These are phyloP conservation scores for Porphyrellus cyaneotinctus DNA, from an alignment of 768 basidiomycete genomes.

Conservation along the genomic window DNA sequence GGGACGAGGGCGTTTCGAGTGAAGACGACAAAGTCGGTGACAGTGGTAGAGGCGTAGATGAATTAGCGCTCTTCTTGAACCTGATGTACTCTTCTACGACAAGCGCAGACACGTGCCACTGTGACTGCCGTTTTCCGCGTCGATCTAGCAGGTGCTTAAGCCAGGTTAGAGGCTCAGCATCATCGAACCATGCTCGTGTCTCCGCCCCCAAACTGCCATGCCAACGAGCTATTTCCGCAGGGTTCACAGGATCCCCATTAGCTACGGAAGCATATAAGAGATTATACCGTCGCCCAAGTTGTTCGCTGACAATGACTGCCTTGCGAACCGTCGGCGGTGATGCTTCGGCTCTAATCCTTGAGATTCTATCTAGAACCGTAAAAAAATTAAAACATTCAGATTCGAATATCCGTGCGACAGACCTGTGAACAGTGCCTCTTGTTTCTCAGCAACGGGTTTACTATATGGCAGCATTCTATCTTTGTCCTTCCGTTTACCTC, in stretches of 20 bases:
- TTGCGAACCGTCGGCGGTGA: conserved; percentile 57
- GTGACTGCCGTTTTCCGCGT: conserved; percentile 39
- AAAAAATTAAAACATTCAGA: not conserved
- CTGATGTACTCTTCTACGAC: conserved; percentile 64
- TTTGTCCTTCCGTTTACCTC: conserved; percentile 54
- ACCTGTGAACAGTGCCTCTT: conserved; percentile 59
- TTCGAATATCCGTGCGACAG: conserved; percentile 10
- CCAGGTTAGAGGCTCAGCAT: conserved; percentile 71
- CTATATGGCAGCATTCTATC: conserved; percentile 42
- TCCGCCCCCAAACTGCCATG: conserved; percentile 46
- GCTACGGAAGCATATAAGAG: conserved; percentile 43
- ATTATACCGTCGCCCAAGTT: conserved; percentile 61
- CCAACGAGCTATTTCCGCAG: conserved; percentile 57
- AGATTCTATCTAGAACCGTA: conserved; percentile 48
- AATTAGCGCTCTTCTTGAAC: conserved; percentile 31
- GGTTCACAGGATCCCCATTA: conserved; percentile 36
- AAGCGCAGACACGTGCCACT: conserved; percentile 65
- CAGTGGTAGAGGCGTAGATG: conserved; percentile 13
- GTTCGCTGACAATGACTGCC: conserved; percentile 59
- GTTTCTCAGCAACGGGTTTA: conserved; percentile 49
- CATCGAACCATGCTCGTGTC: conserved; percentile 52
- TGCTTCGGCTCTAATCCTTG: conserved; percentile 46
- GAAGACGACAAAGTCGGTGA: conserved; percentile 15
- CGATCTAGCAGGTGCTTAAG: conserved; percentile 60
- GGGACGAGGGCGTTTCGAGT: conserved; percentile 10